These are phyloP conservation scores for Monoraphidium neglectum DNA, from an alignment of 139 green algal genomes.

Conservation along the genomic window DNA sequence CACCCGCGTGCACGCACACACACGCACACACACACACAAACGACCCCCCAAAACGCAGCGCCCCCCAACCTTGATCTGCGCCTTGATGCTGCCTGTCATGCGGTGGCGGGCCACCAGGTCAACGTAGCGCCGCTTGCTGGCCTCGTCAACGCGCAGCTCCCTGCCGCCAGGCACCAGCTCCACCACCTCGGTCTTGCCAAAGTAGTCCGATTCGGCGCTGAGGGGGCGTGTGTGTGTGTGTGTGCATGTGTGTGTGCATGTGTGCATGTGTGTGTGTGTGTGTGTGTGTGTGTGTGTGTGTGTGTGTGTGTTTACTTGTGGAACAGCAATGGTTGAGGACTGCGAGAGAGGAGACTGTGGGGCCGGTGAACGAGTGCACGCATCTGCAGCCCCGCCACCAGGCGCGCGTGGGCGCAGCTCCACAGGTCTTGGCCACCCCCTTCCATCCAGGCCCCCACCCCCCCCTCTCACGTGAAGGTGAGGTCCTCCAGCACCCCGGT, in stretches of 20 bases:
- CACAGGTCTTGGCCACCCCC: background rate
- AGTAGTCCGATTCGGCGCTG: conserved; percentile 86
- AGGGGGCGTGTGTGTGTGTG: too few species aligned
- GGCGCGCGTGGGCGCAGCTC: background rate
- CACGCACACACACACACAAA: too few species aligned
- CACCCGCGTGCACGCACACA: too few species aligned
- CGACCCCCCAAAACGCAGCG: conserved; percentile 48
- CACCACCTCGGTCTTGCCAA: conserved; percentile 77
- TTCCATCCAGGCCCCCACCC: conserved; percentile 41
- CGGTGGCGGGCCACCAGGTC: conserved; percentile 89
- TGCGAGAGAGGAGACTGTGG: too few species aligned
- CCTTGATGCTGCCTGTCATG: conserved; percentile 94
- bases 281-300: too few species aligned
- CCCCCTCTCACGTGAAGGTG: conserved; percentile 71
- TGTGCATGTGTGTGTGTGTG: too few species aligned
- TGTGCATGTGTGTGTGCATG: too few species aligned
- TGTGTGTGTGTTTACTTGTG: too few species aligned
- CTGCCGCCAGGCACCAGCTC: conserved; percentile 84
- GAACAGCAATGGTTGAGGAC: too few species aligned
- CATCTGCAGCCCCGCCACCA: too few species aligned
- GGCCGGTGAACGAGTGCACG: too few species aligned
- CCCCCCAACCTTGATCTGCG: conserved; percentile 66
- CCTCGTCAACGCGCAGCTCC: conserved; percentile 84
- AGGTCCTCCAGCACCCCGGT: conserved; percentile 91
- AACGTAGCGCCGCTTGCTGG: conserved; percentile 97